Evolutionary conservation across 1,284 basidiomycete genomes (phyloP), one percentile per base, ranked within the genome.

Genomic region (Ceratobasidium sp.): DNA sequence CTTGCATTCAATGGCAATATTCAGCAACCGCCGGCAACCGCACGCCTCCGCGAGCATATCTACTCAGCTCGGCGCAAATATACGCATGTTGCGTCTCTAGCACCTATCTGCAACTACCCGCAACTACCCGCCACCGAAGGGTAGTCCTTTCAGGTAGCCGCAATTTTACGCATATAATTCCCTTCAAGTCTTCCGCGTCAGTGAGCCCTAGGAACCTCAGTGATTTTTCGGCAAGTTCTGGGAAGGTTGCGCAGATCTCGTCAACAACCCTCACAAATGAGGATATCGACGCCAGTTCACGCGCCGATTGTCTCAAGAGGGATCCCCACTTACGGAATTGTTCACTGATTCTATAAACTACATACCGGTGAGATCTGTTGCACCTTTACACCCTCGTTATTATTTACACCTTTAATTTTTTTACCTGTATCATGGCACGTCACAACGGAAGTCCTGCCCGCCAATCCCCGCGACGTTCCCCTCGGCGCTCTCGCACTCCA

Each of bases 351-450:
- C 50, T 23, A 54, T 54, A 54, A 54, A 48, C 46, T 48, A 54
- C n/a, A 54, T 23, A n/a, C n/a, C 9, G 52, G n/a, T 54, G n/a
- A 54, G 52, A n/a, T 20, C n/a, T 9, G 52, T 54, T 54, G 4
- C n/a, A n/a, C 52, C 52, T 54, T 54, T 54, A 23, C 52, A 23
- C n/a, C 52, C n/a, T 54, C 52, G 17, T 54, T 54, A 54, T n/a
- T 9, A 54, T 54, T 54, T 20, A 54, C n/a, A n/a, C 52, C 52
- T 54, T 23, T 54, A 54, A 54, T 54, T n/a, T 54, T 20, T 54
- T 54, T 20, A n/a, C 52, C n/a, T 54, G 52, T 54, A 54, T 54
- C 52, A 54, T 54, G 52, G 52, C 52, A 54, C 52, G 52, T 54
- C 52, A 54, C n/a, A 54, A 54, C n/a, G 52, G 20, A 54, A 54